Percentiles rank a stretch among this genome's conserved stretches.
Evolutionary conservation across 495 filamentous ascomycete species (phyloP).

Genomic region (Poronia punctata): DNA sequence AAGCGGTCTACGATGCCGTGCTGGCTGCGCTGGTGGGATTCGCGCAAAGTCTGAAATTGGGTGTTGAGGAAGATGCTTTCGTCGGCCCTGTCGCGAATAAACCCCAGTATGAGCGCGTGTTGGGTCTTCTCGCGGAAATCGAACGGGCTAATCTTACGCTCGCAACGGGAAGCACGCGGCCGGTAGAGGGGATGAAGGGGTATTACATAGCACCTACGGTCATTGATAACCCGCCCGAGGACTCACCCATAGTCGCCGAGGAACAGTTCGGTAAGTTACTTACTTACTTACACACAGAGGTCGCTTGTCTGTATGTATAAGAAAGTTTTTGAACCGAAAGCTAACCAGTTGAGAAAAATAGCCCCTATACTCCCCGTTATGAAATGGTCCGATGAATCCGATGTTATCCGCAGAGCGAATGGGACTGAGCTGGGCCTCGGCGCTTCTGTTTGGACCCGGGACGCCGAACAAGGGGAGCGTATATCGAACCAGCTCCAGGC

Average conservation of each 20-base stretch:
- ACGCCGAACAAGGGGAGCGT: conserved; percentile 37
- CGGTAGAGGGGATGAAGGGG: conserved; percentile 24
- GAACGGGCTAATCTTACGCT: conserved; percentile 34
- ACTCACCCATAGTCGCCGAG: conserved; percentile 41
- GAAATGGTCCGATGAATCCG: conserved; percentile 48
- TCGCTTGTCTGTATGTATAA: too few species aligned
- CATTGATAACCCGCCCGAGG: conserved; percentile 51
- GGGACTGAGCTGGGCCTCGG: conserved; percentile 45
- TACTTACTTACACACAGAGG: neutral
- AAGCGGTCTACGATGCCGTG: conserved; percentile 49
- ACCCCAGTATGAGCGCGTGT: conserved; percentile 41
- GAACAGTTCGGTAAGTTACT: conserved; percentile 35
- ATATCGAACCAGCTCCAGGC: conserved; percentile 44
- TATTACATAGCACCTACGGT: conserved; percentile 51
- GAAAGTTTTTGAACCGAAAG: neutral
- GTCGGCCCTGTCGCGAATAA: conserved; percentile 51
- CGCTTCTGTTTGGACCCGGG: conserved; percentile 45
- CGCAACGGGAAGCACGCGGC: conserved; percentile 33
- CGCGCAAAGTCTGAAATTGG: conserved; percentile 34
- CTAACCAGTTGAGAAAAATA: neutral
- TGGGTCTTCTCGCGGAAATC: conserved; percentile 37
- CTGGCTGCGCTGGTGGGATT: conserved; percentile 38
- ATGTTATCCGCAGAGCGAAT: conserved; percentile 50
- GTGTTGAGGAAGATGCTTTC: conserved; percentile 9
- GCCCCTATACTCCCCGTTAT: conserved; percentile 49